phyloP scores from a whole-genome alignment of 192 early-diverging fungal species.

The Gigaspora rosea region DNA sequence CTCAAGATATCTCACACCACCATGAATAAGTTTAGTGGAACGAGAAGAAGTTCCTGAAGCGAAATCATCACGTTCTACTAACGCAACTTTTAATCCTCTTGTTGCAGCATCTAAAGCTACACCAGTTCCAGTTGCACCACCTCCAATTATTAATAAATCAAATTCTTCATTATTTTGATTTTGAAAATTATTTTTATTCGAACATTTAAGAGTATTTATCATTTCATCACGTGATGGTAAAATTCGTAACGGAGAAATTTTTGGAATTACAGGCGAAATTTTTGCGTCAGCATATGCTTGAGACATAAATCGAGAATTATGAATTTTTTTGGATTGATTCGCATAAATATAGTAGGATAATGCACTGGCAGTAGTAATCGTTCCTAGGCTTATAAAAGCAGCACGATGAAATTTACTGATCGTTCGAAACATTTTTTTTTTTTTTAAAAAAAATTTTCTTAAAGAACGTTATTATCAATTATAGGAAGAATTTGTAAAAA shows the following conservation, averaged over 20 bases:
- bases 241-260: constrained; percentile 57
- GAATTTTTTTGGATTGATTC: no score
- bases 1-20: constrained; percentile 95
- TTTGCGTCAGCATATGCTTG: constrained; percentile 13
- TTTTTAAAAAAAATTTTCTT: no score
- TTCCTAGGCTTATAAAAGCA: no score
- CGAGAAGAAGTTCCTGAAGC: constrained; percentile 87
- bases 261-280: constrained; percentile 25
- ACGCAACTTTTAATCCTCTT: constrained; percentile 86
- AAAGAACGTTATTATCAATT: no score
- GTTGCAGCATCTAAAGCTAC: constrained; percentile 92
- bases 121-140: constrained; percentile 91
- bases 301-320: background rate
- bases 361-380: no score
- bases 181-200: background rate
- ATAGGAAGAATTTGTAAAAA: no score
- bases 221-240: constrained; percentile 73
- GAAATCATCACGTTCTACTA: constrained; percentile 97
- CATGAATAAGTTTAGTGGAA: constrained; percentile 95
- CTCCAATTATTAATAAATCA: constrained; percentile 91
- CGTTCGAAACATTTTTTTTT: no score
- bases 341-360: no score
- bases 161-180: constrained; percentile 51
- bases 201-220: constrained; percentile 65
- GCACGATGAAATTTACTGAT: no score